Conservation (phyloP, 805 yeast species). For the Cyberlindnera mrakii region DNA sequence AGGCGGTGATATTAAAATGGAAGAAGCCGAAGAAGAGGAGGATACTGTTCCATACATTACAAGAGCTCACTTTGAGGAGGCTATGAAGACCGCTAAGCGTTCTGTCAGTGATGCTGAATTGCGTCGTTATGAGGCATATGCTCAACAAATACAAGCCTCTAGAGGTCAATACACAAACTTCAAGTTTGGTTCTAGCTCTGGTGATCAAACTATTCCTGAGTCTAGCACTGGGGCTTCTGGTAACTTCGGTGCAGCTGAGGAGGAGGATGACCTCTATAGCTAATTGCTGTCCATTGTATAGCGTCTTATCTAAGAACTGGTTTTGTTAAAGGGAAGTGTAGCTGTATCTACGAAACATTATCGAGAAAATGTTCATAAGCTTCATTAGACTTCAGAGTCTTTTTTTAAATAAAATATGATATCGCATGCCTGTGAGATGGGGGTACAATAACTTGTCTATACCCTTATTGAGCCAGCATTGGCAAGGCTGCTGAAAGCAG, state of each 20-base stretch:
- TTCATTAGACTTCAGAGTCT: too few relatives aligned
- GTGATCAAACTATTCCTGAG: conserved; percentile 31
- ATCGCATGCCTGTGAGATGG: too few relatives aligned
- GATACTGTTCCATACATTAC: conserved; percentile 97
- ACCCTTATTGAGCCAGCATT: conserved; percentile 5
- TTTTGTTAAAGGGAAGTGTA: too few relatives aligned
- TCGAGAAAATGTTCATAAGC: too few relatives aligned
- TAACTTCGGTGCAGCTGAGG: conserved; percentile 41
- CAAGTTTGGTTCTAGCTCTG: conserved; percentile 50
- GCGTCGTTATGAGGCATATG: conserved; percentile 97
- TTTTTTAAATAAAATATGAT: too few relatives aligned
- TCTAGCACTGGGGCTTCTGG: conserved; percentile 38
- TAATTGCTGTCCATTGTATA: conserved; percentile 16
- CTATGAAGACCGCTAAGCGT: conserved; percentile 98
- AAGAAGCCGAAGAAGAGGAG: conserved; percentile 52
- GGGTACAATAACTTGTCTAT: background rate
- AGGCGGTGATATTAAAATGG: conserved; percentile 46
- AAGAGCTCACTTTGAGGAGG: conserved; percentile 93
- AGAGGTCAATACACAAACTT: conserved; percentile 93
- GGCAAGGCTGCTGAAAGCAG: conserved; percentile 7
- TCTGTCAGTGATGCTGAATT: conserved; percentile 96
- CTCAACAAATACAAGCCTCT: conserved; percentile 91
- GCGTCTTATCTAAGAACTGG: background rate
- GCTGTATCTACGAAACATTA: too few relatives aligned
- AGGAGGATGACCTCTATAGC: conserved; percentile 60